Conservation (phyloP, 2,329 filamentous ascomycete species). For the Aspergillus intermedius region DNA sequence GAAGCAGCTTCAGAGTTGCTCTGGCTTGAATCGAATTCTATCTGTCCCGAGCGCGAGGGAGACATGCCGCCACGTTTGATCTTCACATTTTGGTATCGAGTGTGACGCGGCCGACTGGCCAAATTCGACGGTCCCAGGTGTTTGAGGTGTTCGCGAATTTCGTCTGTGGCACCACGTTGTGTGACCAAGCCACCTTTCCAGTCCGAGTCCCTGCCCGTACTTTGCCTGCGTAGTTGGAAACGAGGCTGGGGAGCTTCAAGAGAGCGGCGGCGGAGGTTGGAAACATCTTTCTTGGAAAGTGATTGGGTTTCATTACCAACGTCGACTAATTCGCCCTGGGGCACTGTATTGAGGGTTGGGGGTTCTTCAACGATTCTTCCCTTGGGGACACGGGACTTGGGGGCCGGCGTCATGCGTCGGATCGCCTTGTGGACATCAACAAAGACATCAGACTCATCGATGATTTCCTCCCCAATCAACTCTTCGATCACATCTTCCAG, state of each 20-base stretch:
- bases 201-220: constrained; percentile 21
- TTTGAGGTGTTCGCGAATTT: constrained; percentile 54
- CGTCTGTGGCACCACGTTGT: constrained; percentile 47
- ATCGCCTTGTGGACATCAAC: constrained; percentile 98
- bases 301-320: constrained; percentile 39
- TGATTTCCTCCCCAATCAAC: constrained; percentile 97
- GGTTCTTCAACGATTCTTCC: constrained; percentile 47
- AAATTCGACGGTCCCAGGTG: constrained; percentile 60
- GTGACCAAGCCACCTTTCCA: constrained; percentile 29
- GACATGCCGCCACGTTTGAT: constrained; percentile 52
- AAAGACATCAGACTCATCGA: constrained; percentile 97
- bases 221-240: constrained; percentile 35
- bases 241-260: constrained; percentile 32
- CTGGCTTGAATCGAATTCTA: constrained; percentile 32
- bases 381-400: constrained; percentile 63
- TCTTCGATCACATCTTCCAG: constrained; percentile 98
- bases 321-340: constrained; percentile 36
- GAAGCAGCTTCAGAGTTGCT: constrained; percentile 34
- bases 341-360: constrained; percentile 27
- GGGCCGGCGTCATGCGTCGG: constrained; percentile 76
- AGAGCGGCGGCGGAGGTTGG: constrained; percentile 26
- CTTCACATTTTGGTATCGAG: constrained; percentile 57
- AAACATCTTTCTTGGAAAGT: constrained; percentile 11
- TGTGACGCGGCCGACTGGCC: constrained; percentile 54
- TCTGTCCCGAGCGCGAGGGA: constrained; percentile 29